Conservation (phyloP, 2,329 filamentous ascomycete genomes). For the Ophiobolus disseminans region DNA sequence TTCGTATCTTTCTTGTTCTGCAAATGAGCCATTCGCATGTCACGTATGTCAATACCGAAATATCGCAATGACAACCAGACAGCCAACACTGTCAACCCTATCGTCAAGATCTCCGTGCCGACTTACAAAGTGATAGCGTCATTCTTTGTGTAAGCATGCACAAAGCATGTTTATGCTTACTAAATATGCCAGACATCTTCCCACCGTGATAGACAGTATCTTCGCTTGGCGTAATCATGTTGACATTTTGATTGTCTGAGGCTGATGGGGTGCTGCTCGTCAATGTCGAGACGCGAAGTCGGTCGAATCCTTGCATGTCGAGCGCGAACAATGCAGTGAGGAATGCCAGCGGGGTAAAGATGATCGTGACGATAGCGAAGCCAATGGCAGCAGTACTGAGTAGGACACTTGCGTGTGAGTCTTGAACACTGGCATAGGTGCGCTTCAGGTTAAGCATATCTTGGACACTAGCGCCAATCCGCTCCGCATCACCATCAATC, state of each 20-base stretch:
- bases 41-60: too few species aligned
- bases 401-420: conserved; percentile 10
- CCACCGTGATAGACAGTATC: neutral
- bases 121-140: too few species aligned
- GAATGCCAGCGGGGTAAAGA: conserved; percentile 20
- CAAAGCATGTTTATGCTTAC: too few species aligned
- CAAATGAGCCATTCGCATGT: too few species aligned
- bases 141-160: too few species aligned
- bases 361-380: conserved; percentile 19
- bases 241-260: neutral
- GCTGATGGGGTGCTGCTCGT: neutral
- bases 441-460: conserved; percentile 16
- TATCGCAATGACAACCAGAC: too few species aligned
- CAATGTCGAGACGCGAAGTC: neutral
- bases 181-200: neutral
- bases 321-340: conserved; percentile 28
- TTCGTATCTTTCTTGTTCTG: too few species aligned
- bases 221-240: neutral
- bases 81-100: too few species aligned
- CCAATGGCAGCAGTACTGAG: conserved; percentile 13
- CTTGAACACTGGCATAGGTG: conserved; percentile 14
- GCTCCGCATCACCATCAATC: too few species aligned
- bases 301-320: neutral
- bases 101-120: too few species aligned
- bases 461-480: too few species aligned